These are phyloP conservation scores for Elaeis oleifera DNA, from an alignment of 202 grass and related monocot genomes.

Conservation along the genomic window DNA sequence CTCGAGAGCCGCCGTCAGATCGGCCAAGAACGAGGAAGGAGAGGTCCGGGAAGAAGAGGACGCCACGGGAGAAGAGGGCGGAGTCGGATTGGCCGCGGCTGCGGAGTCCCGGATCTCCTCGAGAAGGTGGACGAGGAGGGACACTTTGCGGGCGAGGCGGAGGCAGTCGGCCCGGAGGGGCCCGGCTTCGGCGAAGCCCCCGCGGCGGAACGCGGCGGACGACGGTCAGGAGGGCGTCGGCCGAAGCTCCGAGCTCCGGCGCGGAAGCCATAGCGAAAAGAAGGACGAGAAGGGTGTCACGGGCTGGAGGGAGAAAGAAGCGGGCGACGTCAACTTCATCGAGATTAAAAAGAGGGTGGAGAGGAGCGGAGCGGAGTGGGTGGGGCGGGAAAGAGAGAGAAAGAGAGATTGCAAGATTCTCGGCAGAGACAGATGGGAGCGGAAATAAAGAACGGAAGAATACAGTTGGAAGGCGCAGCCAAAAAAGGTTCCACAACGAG, in stretches of 20 bases:
- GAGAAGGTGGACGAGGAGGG: conserved; percentile 71
- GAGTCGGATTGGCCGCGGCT: conserved; percentile 21
- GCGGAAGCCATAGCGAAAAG: conserved; percentile 29
- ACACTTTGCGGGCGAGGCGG: conserved; percentile 71
- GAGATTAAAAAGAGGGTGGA: conserved; percentile 15
- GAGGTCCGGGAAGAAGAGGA: conserved; percentile 13
- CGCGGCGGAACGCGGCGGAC: conserved; percentile 11
- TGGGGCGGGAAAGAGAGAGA: not conserved
- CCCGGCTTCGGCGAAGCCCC: conserved; percentile 22
- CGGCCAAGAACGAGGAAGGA: conserved; percentile 24
- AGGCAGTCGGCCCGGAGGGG: conserved; percentile 59
- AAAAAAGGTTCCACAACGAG: too few species aligned
- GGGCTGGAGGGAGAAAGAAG: not conserved
- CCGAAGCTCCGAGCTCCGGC: conserved; percentile 29
- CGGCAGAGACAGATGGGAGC: too few species aligned
- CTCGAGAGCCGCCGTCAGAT: conserved; percentile 56
- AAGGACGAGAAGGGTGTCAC: conserved; percentile 4
- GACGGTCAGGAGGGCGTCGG: conserved; percentile 16
- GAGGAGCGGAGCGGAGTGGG: not conserved
- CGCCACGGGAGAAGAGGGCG: not conserved
- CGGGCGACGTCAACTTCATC: conserved; percentile 40
- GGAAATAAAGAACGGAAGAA: too few species aligned
- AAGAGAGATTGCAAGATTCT: too few species aligned
- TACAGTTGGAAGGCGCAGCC: too few species aligned
- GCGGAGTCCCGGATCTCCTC: conserved; percentile 54